Evolutionary conservation across 2,329 filamentous ascomycete genomes (phyloP).

Genomic region (Helicocarpus griseus): DNA sequence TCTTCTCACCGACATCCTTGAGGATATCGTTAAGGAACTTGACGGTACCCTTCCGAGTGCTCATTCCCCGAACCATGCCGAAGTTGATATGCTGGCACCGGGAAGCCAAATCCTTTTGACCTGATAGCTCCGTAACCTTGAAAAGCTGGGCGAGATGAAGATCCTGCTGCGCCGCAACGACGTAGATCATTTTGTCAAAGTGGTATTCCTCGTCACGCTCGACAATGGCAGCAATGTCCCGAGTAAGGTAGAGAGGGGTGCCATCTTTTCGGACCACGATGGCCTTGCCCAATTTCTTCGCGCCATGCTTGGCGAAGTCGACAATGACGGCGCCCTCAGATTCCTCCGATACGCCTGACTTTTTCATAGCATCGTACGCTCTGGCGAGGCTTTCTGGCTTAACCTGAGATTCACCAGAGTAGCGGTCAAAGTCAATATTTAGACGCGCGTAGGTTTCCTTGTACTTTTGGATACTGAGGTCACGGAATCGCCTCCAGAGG

Average conservation of each 20-base stretch:
- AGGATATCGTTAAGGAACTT: conserved; percentile 67
- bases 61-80: conserved; percentile 58
- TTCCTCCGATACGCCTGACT: conserved; percentile 52
- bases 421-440: conserved; percentile 57
- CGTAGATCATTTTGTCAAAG: conserved; percentile 61
- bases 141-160: conserved; percentile 56
- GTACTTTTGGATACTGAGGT: conserved; percentile 55
- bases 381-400: conserved; percentile 52
- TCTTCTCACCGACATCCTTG: conserved; percentile 75
- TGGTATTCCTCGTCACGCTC: conserved; percentile 53
- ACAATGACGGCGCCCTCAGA: conserved; percentile 59
- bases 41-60: conserved; percentile 58
- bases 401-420: conserved; percentile 60
- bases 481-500: conserved; percentile 55
- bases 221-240: conserved; percentile 57
- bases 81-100: conserved; percentile 57
- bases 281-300: conserved; percentile 58
- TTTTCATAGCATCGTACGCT: conserved; percentile 50
- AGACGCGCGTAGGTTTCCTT: conserved; percentile 54
- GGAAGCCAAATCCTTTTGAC: conserved; percentile 48
- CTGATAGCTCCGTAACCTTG: conserved; percentile 55
- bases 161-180: conserved; percentile 55
- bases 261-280: conserved; percentile 59
- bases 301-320: conserved; percentile 58
- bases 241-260: conserved; percentile 58